These are phyloP conservation scores for Fusarium sp. DNA, from an alignment of 2,329 filamentous ascomycete species.

Conservation along the genomic window DNA sequence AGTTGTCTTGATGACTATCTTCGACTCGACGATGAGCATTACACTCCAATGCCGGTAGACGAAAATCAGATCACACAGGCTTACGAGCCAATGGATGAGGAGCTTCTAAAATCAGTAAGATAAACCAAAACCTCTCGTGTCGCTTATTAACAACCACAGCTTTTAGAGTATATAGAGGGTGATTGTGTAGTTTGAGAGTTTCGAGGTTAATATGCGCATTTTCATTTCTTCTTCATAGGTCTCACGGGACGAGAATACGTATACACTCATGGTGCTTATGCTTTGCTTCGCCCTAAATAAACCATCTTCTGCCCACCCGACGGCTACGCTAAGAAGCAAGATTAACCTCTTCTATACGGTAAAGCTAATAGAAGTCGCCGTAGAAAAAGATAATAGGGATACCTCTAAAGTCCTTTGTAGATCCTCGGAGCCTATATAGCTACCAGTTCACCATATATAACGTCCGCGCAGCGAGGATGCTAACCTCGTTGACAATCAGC, in stretches of 20 bases:
- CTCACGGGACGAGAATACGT: neutral
- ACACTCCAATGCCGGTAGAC: neutral
- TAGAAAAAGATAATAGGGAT: too few species aligned
- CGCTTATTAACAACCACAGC: neutral
- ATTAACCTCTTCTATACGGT: too few species aligned
- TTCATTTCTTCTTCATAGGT: neutral
- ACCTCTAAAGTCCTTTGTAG: too few species aligned
- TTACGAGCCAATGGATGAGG: neutral
- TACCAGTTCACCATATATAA: too few species aligned
- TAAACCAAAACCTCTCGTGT: neutral
- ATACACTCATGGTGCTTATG: too few species aligned
- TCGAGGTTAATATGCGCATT: neutral
- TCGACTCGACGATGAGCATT: constrained; percentile 4
- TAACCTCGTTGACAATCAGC: too few species aligned
- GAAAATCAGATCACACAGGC: neutral
- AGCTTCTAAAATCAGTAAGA: constrained; percentile 7
- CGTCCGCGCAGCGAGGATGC: too few species aligned
- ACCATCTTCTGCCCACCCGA: too few species aligned
- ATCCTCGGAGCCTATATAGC: too few species aligned
- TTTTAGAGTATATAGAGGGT: constrained; percentile 1
- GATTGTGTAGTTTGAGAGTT: neutral
- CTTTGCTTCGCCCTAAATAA: too few species aligned
- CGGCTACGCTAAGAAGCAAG: too few species aligned
- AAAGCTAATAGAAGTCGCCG: too few species aligned
- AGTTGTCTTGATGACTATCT: constrained; percentile 16